Base-by-base conservation (phyloP, 768 basidiomycete genomes). In the Termitomyces sp. region DNA sequence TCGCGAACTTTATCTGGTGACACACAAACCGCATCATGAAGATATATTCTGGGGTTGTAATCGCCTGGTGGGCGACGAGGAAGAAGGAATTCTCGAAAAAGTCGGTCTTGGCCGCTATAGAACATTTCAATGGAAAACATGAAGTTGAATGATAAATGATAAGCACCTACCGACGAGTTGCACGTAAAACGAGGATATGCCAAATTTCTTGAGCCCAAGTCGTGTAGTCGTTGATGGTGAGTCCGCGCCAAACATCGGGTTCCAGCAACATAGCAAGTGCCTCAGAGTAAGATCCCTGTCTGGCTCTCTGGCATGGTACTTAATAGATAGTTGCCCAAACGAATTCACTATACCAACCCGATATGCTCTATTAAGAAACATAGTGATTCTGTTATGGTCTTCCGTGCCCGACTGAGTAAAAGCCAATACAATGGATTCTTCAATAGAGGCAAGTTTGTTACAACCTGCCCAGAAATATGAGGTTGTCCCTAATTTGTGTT, bases 121-220 rank as follows among this genome's bases (percentile, higher is more conserved):
- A 31, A 25, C 56, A 14, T 31, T 62, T 29, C 43, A 59, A 37
- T 29, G 37, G 17, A 17, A 17, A 34, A 49, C 54, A 50, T 37
- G 31, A 25, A 52, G 63, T 48, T 47, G 56, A 47, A 45, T 57
- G n/a, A 60, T 42, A 38, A 46, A 47, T 70, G 76, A 47, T 70
- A 76, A 9, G 46, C 68, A 88, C 91, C 84, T 69, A 90, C 92
- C 87, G 82, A 57, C 92, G 85, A 60, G 83, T 85, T 12, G 87
- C 83, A 29, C 88, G 82, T 61, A 92, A 71, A 12, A 80, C 81
- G 32, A 94, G 76, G 57, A 91, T 82, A 68, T 91, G 84, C 93
- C 92, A 94, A 49, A 93, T 81, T 69, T 88, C 83, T 52, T 79
- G 77, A 20, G 88, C 86, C 92, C 93, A 94, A 38, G 79, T 73